Evolutionary conservation across 495 filamentous ascomycete species (phyloP), one percentile per base, ranked within the genome.

Genomic region (Extremus antarcticus): DNA sequence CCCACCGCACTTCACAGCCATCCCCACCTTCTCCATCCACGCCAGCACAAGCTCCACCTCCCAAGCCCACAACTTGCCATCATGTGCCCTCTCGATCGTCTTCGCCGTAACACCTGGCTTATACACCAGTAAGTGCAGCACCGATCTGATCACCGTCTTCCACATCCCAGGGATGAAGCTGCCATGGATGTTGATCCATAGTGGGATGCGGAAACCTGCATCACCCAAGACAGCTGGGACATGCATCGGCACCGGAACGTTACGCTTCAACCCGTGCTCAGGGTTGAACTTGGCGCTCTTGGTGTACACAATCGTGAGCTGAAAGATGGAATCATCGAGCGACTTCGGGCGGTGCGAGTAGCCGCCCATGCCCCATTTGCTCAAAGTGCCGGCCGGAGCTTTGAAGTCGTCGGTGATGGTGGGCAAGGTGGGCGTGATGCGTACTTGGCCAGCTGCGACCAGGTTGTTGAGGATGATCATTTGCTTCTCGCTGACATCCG

Each of bases 101-200:
- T 65, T 51, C 0, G 76, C 71, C 1, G 66, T 74, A 51, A 82
- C 70, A 0, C 82, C 79, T 0, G 84, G 78, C 21, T 84, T 71
- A 3, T 76, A 73, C 0, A 81, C 78, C 15, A 90, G 53, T 40
- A 76, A 74, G 19, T 81, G 72, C 9, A 82, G 56, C 13, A 87
- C 71, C 19, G 79, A 76, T 9, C 74, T 75, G 13, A 87, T 66
- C 8, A 79, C 76, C 61, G 78, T 69, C 2, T 80, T 70, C 90
- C 90, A 95, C 39, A 84, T 70, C 4, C 74, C 68, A 2, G 55
- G 59, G 35, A 86, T 75, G 13, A 89, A 67, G 9, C 76, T 67
- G 0, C 78, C 81, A 49, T 87, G 79, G 46, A 94, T 84, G 66
- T 88, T 87, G 56, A 78, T 79, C 90, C 90, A 95, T 23, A 90